Conservation (phyloP, 2,329 filamentous ascomycete genomes). For the Fusarium mundagurra region DNA sequence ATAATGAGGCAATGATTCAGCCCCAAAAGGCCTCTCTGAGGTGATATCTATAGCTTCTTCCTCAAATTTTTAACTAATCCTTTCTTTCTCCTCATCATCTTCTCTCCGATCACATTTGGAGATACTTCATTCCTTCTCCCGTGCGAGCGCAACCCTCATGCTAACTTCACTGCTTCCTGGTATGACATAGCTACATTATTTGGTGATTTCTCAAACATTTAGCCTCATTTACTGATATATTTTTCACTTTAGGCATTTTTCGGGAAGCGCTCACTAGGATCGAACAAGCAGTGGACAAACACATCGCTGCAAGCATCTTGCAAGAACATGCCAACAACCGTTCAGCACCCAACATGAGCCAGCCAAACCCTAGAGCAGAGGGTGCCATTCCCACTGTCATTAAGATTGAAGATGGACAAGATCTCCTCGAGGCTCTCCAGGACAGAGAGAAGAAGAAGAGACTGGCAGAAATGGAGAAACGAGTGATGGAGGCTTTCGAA, state of each 20-base stretch:
- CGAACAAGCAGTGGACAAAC: neutral
- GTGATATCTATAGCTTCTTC: neutral
- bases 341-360: neutral
- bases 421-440: neutral
- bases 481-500: neutral
- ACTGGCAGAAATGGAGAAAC: neutral
- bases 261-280: neutral
- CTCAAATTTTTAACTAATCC: neutral
- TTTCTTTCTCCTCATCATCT: neutral
- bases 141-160: neutral
- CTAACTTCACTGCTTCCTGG: neutral
- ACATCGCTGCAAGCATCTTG: no score
- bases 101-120: neutral
- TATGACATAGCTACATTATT: neutral
- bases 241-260: neutral
- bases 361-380: neutral
- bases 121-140: neutral
- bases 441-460: neutral
- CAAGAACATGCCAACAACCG: rapidly evolving
- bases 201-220: neutral
- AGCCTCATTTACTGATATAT: neutral
- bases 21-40: neutral
- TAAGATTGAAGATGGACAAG: neutral
- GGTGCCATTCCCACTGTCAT: neutral
- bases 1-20: neutral